Base-by-base conservation (phyloP, 257 asterid species). In the Striga asiatica region DNA sequence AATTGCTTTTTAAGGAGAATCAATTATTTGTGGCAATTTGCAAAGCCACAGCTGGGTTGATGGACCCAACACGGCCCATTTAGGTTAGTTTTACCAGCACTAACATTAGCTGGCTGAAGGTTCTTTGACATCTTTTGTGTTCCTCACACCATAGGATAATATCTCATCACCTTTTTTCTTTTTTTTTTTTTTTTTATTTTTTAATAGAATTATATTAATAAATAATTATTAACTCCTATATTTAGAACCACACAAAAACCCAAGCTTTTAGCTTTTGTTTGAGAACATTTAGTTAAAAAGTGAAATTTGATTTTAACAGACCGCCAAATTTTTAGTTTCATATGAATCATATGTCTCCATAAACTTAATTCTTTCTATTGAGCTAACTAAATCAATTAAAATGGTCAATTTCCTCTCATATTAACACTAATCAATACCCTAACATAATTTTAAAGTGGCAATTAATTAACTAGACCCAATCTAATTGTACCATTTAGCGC, bases 41-140 rank as follows among this genome's bases (percentile, higher is more conserved):
- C 42, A 64, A 43, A 18, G 21, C 64, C 66, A 76, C 79, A 66
- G 76, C 79, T 73, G 71, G 65, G 39, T 42, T 60, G 31, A 34
- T 75, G 73, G 74, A 71, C n/a, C 55, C n/a, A n/a, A n/a, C n/a
- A n/a, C n/a, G n/a, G n/a, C n/a, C n/a, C n/a, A n/a, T n/a, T n/a
- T n/a, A n/a, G n/a, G n/a, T n/a, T n/a, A n/a, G n/a, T n/a, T n/a
- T n/a, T n/a, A n/a, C n/a, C n/a, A n/a, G n/a, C n/a, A n/a, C n/a
- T n/a, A n/a, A n/a, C n/a, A n/a, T n/a, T n/a, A n/a, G n/a, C n/a
- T n/a, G n/a, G n/a, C n/a, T n/a, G n/a, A n/a, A n/a, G n/a, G n/a
- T n/a, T n/a, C n/a, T n/a, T n/a, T n/a, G n/a, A n/a, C n/a, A n/a
- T n/a, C n/a, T n/a, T n/a, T n/a, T n/a, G n/a, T n/a, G n/a, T n/a